These are phyloP conservation scores for Sclerotinia sclerotiorum DNA, from an alignment of 2,329 filamentous ascomycete species.

Conservation along the genomic window DNA sequence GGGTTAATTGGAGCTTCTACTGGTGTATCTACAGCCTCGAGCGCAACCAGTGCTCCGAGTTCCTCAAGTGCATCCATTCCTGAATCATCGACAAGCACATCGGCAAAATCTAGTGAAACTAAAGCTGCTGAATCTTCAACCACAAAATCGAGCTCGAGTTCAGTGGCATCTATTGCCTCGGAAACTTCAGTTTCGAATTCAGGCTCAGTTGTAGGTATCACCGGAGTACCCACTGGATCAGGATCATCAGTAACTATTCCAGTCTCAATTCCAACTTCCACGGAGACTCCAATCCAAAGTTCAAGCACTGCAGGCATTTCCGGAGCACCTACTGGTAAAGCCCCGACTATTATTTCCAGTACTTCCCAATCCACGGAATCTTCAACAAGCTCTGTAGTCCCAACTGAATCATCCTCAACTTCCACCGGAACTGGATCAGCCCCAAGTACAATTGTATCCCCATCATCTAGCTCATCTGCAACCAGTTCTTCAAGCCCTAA, in stretches of 20 bases:
- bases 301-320: constrained; percentile 2
- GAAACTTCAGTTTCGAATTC: background rate
- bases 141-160: background rate
- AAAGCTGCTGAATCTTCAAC: background rate
- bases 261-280: background rate
- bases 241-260: background rate
- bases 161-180: background rate
- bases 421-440: constrained; percentile 7
- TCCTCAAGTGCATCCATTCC: background rate
- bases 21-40: background rate
- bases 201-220: background rate
- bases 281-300: background rate
- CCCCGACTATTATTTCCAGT: constrained; percentile 3
- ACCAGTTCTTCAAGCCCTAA: constrained; percentile 14
- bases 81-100: constrained; percentile 10
- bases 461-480: constrained; percentile 1
- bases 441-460: background rate
- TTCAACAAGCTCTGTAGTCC: background rate
- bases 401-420: background rate
- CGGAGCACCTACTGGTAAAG: constrained; percentile 6
- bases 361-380: background rate
- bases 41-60: background rate
- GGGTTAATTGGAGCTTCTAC: constrained; percentile 3
- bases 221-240: constrained; percentile 4
- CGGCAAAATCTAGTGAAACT: background rate